A percentile compares a stretch with the other conserved stretches of the same genome.
These are phyloP conservation scores for Pleurotus sapidus DNA, from an alignment of 768 basidiomycete species.

Conservation along the genomic window DNA sequence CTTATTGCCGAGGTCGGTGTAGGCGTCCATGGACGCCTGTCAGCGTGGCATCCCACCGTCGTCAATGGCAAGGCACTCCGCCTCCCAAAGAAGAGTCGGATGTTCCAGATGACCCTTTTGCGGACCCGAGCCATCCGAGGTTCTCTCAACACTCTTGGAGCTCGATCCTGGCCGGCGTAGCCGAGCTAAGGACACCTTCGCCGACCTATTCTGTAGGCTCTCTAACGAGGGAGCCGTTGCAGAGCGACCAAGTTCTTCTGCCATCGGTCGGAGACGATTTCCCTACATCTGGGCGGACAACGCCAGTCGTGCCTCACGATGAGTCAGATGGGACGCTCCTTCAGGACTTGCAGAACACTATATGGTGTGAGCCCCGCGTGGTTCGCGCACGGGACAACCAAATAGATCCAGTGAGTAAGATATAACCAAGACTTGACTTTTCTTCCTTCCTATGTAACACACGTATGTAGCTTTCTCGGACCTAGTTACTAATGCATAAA, in stretches of 20 bases:
- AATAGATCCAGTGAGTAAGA: neutral
- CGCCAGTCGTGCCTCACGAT: conserved; percentile 24
- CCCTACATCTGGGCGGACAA: conserved; percentile 25
- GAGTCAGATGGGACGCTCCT: conserved; percentile 18
- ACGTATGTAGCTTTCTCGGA: neutral
- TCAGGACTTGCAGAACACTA: conserved; percentile 17
- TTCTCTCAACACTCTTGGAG: conserved; percentile 1
- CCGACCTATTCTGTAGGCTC: conserved; percentile 1
- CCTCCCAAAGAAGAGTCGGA: neutral
- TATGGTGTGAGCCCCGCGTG: conserved; percentile 3
- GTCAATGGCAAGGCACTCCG: neutral
- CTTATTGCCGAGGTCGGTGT: neutral
- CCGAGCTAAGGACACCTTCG: conserved; percentile 2
- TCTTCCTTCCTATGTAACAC: neutral
- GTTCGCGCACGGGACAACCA: neutral
- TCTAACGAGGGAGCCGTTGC: conserved; percentile 9
- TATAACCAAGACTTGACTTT: neutral
- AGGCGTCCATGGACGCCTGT: conserved; percentile 6
- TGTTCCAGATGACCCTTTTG: conserved; percentile 3
- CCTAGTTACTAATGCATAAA: neutral
- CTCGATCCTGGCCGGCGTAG: neutral
- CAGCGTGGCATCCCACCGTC: conserved; percentile 4
- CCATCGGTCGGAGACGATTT: conserved; percentile 17
- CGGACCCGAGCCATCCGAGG: neutral
- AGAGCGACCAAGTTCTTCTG: conserved; percentile 7